Conservation (phyloP, 495 filamentous ascomycete genomes). For the Hypomontagnella submonticulosa region DNA sequence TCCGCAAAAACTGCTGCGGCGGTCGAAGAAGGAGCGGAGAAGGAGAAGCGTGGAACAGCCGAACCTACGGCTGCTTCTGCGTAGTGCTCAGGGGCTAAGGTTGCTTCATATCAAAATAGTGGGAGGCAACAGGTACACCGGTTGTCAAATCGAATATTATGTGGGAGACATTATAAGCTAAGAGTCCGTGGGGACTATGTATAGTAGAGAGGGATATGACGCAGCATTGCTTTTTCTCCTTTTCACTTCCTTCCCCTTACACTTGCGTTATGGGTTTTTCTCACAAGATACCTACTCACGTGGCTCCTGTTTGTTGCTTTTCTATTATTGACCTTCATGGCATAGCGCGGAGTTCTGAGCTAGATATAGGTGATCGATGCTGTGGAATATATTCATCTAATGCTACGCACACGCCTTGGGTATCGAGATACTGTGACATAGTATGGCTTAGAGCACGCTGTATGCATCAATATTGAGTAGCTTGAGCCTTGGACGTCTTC, state of each 20-base stretch:
- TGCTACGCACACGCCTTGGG: no score
- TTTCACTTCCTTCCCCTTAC: not conserved
- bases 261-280: not conserved
- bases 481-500: not conserved
- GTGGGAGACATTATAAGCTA: conserved; percentile 30
- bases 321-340: conserved; percentile 8
- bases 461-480: no score
- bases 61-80: conserved; percentile 12
- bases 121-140: not conserved
- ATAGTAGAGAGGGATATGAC: conserved; percentile 17
- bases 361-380: conserved; percentile 4
- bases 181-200: conserved; percentile 31
- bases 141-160: conserved; percentile 1
- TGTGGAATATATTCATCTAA: no score
- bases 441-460: no score
- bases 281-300: conserved; percentile 16
- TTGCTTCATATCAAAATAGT: conserved; percentile 6
- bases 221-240: conserved; percentile 10
- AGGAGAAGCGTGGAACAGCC: conserved; percentile 5
- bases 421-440: no score
- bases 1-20: not conserved
- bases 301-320: not conserved
- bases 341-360: conserved; percentile 44
- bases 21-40: conserved; percentile 4
- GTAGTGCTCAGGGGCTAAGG: not conserved